Base-by-base conservation (phyloP, 2,329 filamentous ascomycete genomes). In the Stenocarpella maydis region DNA sequence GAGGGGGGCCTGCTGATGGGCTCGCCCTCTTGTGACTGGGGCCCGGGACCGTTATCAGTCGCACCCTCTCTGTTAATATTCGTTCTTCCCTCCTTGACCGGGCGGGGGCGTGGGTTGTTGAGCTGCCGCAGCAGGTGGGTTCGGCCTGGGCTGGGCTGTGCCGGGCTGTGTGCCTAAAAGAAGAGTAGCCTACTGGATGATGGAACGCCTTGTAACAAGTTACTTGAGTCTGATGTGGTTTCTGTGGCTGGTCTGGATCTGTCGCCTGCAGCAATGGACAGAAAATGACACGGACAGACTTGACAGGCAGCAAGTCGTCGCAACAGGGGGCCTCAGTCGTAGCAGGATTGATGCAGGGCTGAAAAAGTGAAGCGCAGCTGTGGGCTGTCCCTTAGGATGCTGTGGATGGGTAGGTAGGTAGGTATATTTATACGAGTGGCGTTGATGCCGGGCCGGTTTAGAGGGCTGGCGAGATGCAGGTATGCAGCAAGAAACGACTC, bases 1-100 rank as follows among this genome's bases (percentile, higher is more conserved):
- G 69, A 71, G 66, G 66, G 69, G n/a, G n/a, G 69, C 69, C 60
- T 65, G 69, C 69, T 58, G 65, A 65, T 68, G 61, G 68, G n/a
- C 50, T 50, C 43, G 58, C 34, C 34, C 31, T 10, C 58, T 31
- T 55, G 52, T 58, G 43, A 58, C 65, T 67, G 65, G 65, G 49
- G 52, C 52, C 24, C 43, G 52, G 64, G 58, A 63, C 58, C 43
- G 58, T 63, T 63, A 37, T 63, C 41, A 49, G 43, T 63, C n/a
- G 21, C 58, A 49, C n/a, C 24, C 39, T 61, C 17, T 55, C 34
- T 37, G 5, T 37, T 4, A 4, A 4, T n/a, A n/a, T n/a, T n/a
- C n/a, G n/a, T 61, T 61, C 47, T 31, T 34, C 8, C 41, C 41
- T 61, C 41, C 58, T 19, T 45, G 41, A 37, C 58, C 58, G 19